Base-by-base conservation (phyloP, 495 filamentous ascomycete species). In the Penicillium daleae region DNA sequence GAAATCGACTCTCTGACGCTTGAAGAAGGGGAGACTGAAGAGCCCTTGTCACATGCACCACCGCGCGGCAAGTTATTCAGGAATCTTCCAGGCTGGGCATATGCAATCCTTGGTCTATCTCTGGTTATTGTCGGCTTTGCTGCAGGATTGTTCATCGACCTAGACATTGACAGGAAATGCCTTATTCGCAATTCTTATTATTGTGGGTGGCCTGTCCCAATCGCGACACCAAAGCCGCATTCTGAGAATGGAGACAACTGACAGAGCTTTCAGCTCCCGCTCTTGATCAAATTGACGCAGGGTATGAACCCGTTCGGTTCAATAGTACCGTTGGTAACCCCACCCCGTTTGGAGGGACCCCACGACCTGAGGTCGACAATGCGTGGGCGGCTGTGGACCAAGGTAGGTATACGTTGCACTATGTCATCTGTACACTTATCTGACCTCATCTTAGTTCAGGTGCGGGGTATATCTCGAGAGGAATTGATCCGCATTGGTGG, bases 281-380 rank as follows among this genome's bases (percentile, higher is more conserved):
- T 29, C 21, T 50, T 4, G 27, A 50, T 29, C 13, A 5, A 29
- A 50, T 50, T 15, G 48, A 50, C 29, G 48, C 48, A 5, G 24
- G 24, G 29, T 50, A 50, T 17, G 29, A 31, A 10, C 22, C 29
- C 15, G 48, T 50, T 50, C 48, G 48, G 24, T 50, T 50, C 24
- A 50, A 50, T 24, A 50, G 48, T 50, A 50, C 48, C 24, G 48
- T 50, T 50, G 48, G 48, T 50, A 50, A 31, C 29, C 48, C 48
- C 3, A 50, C 48, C 1, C 48, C 48, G 29, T 50, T 50, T n/a
- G 48, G 48, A 29, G 48, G 48, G 24, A 50, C 48, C 24, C 48
- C 48, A 9, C 48, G 48, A 50, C 48, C 48, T 15, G 48, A 50
- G 24, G 27, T 50, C 48, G 48, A 50, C 48, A 15, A 50, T 6